A percentile compares a stretch with the other conserved stretches of the same genome.
phyloP scores from a whole-genome alignment of 2,329 filamentous ascomycete species.

The Curvularia sp. region DNA sequence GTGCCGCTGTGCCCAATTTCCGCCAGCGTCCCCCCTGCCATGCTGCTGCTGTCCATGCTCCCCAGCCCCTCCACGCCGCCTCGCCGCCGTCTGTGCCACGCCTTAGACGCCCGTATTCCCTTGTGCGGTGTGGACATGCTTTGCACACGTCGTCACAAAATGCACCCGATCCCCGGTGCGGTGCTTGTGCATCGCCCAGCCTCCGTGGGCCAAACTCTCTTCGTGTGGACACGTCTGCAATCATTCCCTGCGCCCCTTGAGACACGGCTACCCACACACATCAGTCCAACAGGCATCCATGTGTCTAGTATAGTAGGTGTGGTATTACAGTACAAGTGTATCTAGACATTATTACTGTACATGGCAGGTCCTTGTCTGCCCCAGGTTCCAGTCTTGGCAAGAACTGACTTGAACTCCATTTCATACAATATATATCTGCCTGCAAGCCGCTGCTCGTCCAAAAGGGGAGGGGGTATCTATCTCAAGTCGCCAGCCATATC shows the following conservation, averaged over 20 bases:
- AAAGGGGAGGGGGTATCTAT: constrained; percentile 33
- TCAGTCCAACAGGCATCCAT: not conserved
- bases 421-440: constrained; percentile 20
- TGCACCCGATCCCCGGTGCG: not conserved
- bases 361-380: not conserved
- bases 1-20: constrained; percentile 19
- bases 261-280: not conserved
- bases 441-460: constrained; percentile 22
- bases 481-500: constrained; percentile 23
- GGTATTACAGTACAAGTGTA: not conserved
- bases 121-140: not conserved
- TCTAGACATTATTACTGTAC: constrained; percentile 14
- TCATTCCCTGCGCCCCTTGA: not conserved
- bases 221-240: not conserved
- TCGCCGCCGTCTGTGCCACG: not conserved
- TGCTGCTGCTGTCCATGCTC: constrained; percentile 9
- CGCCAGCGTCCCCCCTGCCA: constrained; percentile 13
- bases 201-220: not conserved
- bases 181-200: constrained; percentile 9
- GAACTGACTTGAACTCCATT: constrained; percentile 17
- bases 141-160: not conserved
- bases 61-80: constrained; percentile 1
- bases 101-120: not conserved
- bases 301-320: not conserved
- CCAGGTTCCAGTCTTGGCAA: constrained; percentile 8